Percentiles rank a stretch among this genome's conserved stretches.
phyloP scores from a whole-genome alignment of 805 yeast species.

The Saccharomycopsis fermentans region DNA sequence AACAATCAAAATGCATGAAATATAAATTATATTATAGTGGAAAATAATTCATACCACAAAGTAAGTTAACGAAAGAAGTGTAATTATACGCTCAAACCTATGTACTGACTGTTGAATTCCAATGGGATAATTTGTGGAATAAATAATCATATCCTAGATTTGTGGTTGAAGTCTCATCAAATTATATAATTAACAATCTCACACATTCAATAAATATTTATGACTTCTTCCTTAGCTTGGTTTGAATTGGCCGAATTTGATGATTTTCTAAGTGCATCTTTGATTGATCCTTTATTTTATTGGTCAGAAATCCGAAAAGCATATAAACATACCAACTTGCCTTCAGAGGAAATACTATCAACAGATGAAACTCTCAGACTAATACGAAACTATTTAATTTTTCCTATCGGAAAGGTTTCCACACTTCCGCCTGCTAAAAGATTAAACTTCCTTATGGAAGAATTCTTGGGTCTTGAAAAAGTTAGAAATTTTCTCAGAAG shows the following conservation, averaged over 20 bases:
- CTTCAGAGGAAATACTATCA: conserved; percentile 8
- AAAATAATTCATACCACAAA: too few relatives aligned
- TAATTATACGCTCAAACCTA: too few relatives aligned
- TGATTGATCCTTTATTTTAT: conserved; percentile 22
- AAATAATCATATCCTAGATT: background rate
- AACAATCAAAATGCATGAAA: too few relatives aligned
- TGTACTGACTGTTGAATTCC: too few relatives aligned
- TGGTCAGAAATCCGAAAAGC: conserved; percentile 25
- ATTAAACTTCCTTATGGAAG: conserved; percentile 21
- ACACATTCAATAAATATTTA: background rate
- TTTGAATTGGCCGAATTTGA: conserved; percentile 23
- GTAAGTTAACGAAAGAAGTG: too few relatives aligned
- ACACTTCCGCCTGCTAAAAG: conserved; percentile 4
- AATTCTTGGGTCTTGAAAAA: conserved; percentile 22
- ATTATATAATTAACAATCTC: background rate
- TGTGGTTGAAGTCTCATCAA: background rate
- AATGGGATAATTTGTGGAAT: too few relatives aligned
- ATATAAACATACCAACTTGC: conserved; percentile 2
- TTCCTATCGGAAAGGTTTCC: conserved; percentile 6
- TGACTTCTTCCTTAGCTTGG: conserved; percentile 20
- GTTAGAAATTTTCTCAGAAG: conserved; percentile 23
- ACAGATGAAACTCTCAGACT: conserved; percentile 6
- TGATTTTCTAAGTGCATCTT: conserved; percentile 24
- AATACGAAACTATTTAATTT: conserved; percentile 11
- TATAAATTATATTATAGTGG: too few relatives aligned